Percentiles rank a stretch among this genome's conserved stretches.
Evolutionary conservation across 169 alveolate species (phyloP).

Genomic region (Plasmodium coatneyi): DNA sequence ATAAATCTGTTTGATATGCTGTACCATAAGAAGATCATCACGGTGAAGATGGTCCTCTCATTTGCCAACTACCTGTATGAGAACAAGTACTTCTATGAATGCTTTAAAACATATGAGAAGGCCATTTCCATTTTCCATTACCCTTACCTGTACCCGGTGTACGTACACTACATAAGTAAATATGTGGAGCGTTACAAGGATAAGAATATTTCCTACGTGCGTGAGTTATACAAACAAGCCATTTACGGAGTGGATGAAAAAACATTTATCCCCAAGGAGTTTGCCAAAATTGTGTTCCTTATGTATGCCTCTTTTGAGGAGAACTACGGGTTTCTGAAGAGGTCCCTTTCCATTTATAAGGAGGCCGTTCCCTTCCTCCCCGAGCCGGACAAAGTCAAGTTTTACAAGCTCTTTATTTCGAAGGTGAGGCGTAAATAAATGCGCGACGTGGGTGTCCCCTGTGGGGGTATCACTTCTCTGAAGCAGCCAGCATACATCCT

Average conservation of each 20-base stretch:
- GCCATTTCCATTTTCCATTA: slow-evolving; percentile 87
- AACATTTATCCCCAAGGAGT: slow-evolving; percentile 82
- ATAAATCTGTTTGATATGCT: slow-evolving; percentile 31
- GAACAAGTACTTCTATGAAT: slow-evolving; percentile 86
- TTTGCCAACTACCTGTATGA: slow-evolving; percentile 82
- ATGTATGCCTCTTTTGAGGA: slow-evolving; percentile 92
- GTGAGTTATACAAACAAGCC: slow-evolving; percentile 89
- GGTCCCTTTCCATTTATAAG: slow-evolving; percentile 86
- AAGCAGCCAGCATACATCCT: background rate
- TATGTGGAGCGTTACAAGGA: slow-evolving; percentile 87
- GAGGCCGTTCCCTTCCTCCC: slow-evolving; percentile 88
- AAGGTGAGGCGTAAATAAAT: background rate
- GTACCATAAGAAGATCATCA: slow-evolving; percentile 86
- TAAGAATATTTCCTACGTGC: slow-evolving; percentile 88
- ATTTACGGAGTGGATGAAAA: slow-evolving; percentile 59
- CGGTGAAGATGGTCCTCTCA: slow-evolving; percentile 80
- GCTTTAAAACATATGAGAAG: slow-evolving; percentile 89
- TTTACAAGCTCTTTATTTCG: slow-evolving; percentile 56
- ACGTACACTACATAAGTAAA: slow-evolving; percentile 85
- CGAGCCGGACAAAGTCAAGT: slow-evolving; percentile 73
- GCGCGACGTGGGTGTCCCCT: background rate
- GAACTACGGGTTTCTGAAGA: slow-evolving; percentile 88
- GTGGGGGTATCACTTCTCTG: background rate
- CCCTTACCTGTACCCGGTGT: slow-evolving; percentile 90
- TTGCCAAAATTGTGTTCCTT: slow-evolving; percentile 82